Conservation (phyloP, 1,284 basidiomycete species). For the Ceraceosorus guamensis region DNA sequence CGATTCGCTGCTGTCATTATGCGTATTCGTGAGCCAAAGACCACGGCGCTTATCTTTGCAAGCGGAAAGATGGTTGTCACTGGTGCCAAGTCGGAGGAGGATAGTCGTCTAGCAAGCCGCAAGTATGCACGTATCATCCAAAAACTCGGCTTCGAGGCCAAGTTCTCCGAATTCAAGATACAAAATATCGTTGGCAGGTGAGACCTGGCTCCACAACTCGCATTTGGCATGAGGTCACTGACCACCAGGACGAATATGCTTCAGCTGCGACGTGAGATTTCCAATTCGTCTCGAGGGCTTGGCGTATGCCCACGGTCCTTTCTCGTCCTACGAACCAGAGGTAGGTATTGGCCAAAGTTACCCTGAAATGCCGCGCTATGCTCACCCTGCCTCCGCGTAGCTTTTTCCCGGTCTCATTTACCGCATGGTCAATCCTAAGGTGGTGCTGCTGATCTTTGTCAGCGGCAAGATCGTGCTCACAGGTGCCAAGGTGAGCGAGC, state of each 20-base stretch:
- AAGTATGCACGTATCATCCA: constrained; percentile 99
- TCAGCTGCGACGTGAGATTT: constrained; percentile 91
- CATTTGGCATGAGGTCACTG: background rate
- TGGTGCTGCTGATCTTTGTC: constrained; percentile 95
- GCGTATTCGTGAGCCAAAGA: constrained; percentile 99
- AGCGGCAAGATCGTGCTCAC: constrained; percentile 99
- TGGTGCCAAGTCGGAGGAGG: constrained; percentile 97
- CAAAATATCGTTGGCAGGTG: constrained; percentile 88
- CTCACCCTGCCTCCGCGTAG: constrained; percentile 51
- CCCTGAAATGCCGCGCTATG: constrained; percentile 2
- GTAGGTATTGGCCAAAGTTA: constrained; percentile 52
- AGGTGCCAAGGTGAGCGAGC: constrained; percentile 77
- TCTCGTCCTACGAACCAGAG: constrained; percentile 96
- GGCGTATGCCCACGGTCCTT: constrained; percentile 95
- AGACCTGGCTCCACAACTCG: background rate
- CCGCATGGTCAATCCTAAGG: constrained; percentile 99
- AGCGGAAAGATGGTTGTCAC: constrained; percentile 99
- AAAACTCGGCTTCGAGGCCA: constrained; percentile 98
- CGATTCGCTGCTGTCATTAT: constrained; percentile 99
- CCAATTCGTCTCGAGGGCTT: constrained; percentile 96
- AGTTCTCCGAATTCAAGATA: constrained; percentile 99
- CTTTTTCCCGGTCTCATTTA: constrained; percentile 98
- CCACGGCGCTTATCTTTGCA: constrained; percentile 97
- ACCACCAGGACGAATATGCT: background rate
- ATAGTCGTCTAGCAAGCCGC: constrained; percentile 88